Percentiles rank a stretch among this genome's conserved stretches.
Conservation (phyloP, 352 stramenopile species). For the Saprolegnia parasitica region DNA sequence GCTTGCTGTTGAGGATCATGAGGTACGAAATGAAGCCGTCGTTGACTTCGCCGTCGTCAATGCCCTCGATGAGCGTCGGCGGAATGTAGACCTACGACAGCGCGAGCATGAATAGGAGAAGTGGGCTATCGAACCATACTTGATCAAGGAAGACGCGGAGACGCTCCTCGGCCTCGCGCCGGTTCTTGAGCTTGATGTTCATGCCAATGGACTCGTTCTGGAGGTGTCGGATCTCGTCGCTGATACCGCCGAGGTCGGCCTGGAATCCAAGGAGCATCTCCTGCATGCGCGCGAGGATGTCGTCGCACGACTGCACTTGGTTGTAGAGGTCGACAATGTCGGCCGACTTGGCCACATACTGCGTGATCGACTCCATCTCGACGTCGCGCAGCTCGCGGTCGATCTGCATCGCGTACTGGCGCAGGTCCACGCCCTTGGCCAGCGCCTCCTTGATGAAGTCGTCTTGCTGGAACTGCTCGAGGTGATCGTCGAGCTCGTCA, state of each 20-base stretch:
- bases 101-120: not conserved
- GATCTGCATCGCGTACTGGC: constrained; percentile 88
- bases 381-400: constrained; percentile 80
- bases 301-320: constrained; percentile 95
- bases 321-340: constrained; percentile 90
- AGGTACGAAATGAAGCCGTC: constrained; percentile 92
- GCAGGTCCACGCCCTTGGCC: constrained; percentile 85
- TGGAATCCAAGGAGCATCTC: constrained; percentile 98
- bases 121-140: constrained; percentile 49
- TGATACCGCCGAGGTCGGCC: constrained; percentile 95
- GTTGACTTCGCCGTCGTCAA: constrained; percentile 94
- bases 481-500: constrained; percentile 90
- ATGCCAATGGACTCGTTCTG: constrained; percentile 94
- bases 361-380: constrained; percentile 76
- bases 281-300: constrained; percentile 95
- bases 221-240: constrained; percentile 95
- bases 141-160: constrained; percentile 94
- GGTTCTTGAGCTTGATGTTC: constrained; percentile 94
- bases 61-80: constrained; percentile 88
- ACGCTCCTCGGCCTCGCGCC: constrained; percentile 89
- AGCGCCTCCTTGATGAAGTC: constrained; percentile 90
- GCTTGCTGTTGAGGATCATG: constrained; percentile 90
- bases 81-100: constrained; percentile 47
- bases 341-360: constrained; percentile 84
- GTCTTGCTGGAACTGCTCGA: constrained; percentile 93